phyloP scores from a whole-genome alignment of 768 basidiomycete genomes.

The Rhizopogon rudus region DNA sequence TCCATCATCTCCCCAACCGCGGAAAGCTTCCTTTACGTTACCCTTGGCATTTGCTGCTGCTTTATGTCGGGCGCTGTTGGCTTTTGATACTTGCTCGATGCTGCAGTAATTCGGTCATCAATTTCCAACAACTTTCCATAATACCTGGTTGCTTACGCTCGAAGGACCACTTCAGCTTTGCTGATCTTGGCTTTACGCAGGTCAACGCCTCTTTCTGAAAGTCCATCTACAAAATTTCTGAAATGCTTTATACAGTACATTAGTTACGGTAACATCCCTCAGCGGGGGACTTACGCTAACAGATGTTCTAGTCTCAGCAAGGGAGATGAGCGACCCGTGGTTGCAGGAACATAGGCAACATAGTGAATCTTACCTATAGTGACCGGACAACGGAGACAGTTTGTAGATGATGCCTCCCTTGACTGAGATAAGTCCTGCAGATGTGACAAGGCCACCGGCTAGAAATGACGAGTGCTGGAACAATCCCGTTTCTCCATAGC shows the following conservation, averaged over 20 bases:
- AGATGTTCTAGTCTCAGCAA: slow-evolving; percentile 35
- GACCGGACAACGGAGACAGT: slow-evolving; percentile 61
- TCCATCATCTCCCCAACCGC: slow-evolving; percentile 6
- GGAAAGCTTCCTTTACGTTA: slow-evolving; percentile 11
- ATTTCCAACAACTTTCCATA: neutral
- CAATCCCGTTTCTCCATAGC: slow-evolving; percentile 38
- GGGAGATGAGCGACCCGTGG: neutral
- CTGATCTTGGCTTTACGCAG: slow-evolving; percentile 55
- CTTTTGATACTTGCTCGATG: slow-evolving; percentile 41
- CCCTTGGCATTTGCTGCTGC: neutral
- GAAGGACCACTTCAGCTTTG: slow-evolving; percentile 55
- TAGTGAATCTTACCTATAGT: slow-evolving; percentile 42
- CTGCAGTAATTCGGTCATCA: slow-evolving; percentile 20
- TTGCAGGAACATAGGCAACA: neutral
- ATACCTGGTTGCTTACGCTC: slow-evolving; percentile 37
- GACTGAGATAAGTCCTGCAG: slow-evolving; percentile 61
- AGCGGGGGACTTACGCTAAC: slow-evolving; percentile 37
- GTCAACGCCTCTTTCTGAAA: slow-evolving; percentile 51
- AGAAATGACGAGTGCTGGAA: slow-evolving; percentile 68
- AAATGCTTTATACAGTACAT: slow-evolving; percentile 42
- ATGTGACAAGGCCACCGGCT: slow-evolving; percentile 55
- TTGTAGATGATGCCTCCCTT: slow-evolving; percentile 56
- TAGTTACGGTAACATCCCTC: neutral
- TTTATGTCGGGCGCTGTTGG: slow-evolving; percentile 29
- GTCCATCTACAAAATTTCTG: slow-evolving; percentile 45